Conservation (phyloP, 306 rosid species). For the Begonia peltatifolia region DNA sequence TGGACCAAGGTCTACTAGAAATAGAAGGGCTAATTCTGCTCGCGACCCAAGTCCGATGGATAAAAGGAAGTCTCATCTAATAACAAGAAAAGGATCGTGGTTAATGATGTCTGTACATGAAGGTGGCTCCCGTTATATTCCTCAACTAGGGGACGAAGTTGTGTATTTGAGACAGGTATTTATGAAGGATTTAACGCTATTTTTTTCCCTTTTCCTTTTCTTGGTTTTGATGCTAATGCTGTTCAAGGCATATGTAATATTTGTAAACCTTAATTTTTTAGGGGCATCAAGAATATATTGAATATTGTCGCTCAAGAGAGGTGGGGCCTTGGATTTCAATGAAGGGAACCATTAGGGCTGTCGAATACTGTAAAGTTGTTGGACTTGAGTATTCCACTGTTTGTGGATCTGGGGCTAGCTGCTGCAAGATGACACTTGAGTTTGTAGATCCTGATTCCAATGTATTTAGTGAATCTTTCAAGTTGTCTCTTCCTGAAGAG, state of each 20-base stretch:
- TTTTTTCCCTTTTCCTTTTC: conserved; percentile 6
- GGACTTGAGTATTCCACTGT: conserved; percentile 39
- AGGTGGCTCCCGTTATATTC: conserved; percentile 62
- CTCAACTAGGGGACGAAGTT: conserved; percentile 87
- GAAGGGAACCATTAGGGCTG: conserved; percentile 24
- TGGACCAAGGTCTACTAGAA: conserved; percentile 36
- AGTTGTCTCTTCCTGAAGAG: conserved; percentile 58
- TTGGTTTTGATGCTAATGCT: conserved; percentile 11
- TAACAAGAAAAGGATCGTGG: conserved; percentile 54
- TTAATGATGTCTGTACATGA: conserved; percentile 42
- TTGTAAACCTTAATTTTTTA: conserved; percentile 19
- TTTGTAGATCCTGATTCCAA: conserved; percentile 47
- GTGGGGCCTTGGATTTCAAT: conserved; percentile 36
- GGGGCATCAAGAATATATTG: conserved; percentile 69
- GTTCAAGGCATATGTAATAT: conserved; percentile 8
- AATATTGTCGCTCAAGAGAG: conserved; percentile 2
- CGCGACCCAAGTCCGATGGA: conserved; percentile 9
- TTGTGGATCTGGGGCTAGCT: conserved; percentile 60
- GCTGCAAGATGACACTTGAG: conserved; percentile 53
- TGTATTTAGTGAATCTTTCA: conserved; percentile 25
- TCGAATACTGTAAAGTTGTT: conserved; percentile 70
- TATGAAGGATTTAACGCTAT: background rate
- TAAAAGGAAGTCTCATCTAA: conserved; percentile 17
- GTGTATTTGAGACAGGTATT: conserved; percentile 72
- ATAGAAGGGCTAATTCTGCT: background rate